Evolutionary conservation across 305 asterid genomes (phyloP).

Genomic region (Coffea humblotiana): DNA sequence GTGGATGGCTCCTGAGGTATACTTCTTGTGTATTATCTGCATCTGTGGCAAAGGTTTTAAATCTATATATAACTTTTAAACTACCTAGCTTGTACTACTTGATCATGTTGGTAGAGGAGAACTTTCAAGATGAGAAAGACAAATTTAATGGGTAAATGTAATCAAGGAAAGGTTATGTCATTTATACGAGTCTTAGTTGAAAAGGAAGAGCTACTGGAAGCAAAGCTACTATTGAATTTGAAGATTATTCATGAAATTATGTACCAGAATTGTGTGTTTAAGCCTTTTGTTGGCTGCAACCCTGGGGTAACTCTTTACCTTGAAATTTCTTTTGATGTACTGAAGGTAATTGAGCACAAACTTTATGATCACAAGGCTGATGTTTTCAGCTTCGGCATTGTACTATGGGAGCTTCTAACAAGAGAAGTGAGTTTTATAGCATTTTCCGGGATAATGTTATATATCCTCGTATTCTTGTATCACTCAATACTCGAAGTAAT

Average conservation of each 20-base stretch:
- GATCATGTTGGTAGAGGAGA: neutral
- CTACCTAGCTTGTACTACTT: neutral
- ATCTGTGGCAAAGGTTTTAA: neutral
- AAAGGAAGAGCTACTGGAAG: neutral
- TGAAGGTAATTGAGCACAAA: slow-evolving; percentile 47
- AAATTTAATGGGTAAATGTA: neutral
- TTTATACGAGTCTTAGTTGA: neutral
- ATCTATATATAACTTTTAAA: neutral
- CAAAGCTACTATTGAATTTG: neutral
- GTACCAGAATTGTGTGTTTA: neutral
- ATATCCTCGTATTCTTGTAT: slow-evolving; percentile 4
- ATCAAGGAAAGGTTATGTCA: neutral
- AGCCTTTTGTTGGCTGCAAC: neutral
- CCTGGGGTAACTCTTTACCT: neutral
- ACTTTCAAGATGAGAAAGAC: neutral
- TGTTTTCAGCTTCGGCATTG: slow-evolving; percentile 43
- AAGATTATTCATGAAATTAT: neutral
- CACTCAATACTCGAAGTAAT: neutral
- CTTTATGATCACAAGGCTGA: slow-evolving; percentile 49
- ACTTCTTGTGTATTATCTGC: slow-evolving; percentile 3
- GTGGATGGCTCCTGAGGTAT: slow-evolving; percentile 59
- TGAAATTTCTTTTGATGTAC: neutral
- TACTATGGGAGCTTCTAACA: slow-evolving; percentile 45
- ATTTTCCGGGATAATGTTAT: neutral
- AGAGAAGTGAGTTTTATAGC: slow-evolving; percentile 30